phyloP scores from a whole-genome alignment of 2,329 filamentous ascomycete species.

The Aspergillus pseudotamarii region DNA sequence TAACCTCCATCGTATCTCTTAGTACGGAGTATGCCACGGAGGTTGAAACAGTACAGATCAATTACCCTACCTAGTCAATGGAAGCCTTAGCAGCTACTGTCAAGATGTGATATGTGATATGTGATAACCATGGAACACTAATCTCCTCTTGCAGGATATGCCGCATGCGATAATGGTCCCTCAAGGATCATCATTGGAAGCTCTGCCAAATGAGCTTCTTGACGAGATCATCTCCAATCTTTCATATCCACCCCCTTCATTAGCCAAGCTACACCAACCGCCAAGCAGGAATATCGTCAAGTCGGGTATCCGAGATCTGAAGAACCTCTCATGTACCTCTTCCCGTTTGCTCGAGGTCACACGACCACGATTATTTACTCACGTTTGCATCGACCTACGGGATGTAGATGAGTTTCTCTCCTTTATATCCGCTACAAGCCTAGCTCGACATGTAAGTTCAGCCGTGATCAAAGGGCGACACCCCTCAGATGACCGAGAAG shows the following conservation, averaged over 20 bases:
- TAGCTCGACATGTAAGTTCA: constrained; percentile 48
- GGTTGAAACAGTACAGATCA: not conserved
- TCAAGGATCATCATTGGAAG: constrained; percentile 29
- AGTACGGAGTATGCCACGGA: not conserved
- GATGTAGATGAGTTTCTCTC: constrained; percentile 39
- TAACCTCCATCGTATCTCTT: not conserved
- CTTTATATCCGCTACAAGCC: constrained; percentile 38
- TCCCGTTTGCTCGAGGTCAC: constrained; percentile 56
- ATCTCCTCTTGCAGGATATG: constrained; percentile 11
- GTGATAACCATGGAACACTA: constrained; percentile 9
- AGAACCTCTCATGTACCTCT: constrained; percentile 58
- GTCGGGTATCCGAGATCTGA: constrained; percentile 50
- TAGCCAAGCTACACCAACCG: constrained; percentile 52
- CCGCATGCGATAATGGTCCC: constrained; percentile 17
- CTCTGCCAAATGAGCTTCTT: constrained; percentile 65
- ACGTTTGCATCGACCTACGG: constrained; percentile 48
- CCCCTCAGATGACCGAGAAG: constrained; percentile 41
- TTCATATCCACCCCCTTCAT: constrained; percentile 53
- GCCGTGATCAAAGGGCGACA: constrained; percentile 50
- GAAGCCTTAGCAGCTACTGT: not conserved
- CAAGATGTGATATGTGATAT: constrained; percentile 21
- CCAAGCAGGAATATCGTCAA: constrained; percentile 50
- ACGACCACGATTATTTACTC: constrained; percentile 61
- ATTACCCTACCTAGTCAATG: not conserved
- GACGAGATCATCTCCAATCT: constrained; percentile 61